Base-by-base conservation (phyloP, 2,329 filamentous ascomycete species). In the Nemania diffusa region DNA sequence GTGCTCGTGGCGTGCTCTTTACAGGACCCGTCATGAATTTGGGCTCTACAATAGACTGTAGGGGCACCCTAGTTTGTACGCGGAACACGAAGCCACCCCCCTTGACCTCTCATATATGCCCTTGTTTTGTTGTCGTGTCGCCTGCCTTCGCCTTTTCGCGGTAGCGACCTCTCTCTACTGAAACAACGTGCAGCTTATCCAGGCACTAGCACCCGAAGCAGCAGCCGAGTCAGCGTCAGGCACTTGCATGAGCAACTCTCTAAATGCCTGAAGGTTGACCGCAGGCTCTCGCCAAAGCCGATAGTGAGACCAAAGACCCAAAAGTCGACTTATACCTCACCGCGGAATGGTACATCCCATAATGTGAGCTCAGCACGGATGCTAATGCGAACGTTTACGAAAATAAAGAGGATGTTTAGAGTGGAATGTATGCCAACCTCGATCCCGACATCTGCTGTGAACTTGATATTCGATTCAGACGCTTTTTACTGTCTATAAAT, bases 271-370 rank as follows among this genome's bases (percentile, higher is more conserved):
- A n/a, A 42, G 40, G 40, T 42, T 42, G 40, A 42, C 11, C 29
- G 29, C 29, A 13, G 17, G 17, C 40, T 42, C 40, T 42, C 40
- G 20, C 53, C 53, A 20, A 57, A 57, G 9, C 24, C n/a, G n/a
- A 57, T 22, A 3, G 17, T 57, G 20, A 57, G 44, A 7, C n/a
- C 22, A 27, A 44, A 22, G 8, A 57, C 22, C n/a, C 20, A 57
- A 27, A 57, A 44, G 22, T 57, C 53, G 53, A 57, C 53, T 5
- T 44, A 24, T 9, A 57, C 53, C 9, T 26, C n/a, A 7, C 53
- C 53, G 5, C 32, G 5, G 34, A 57, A 22, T 11, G 53, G 53
- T 27, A 17, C 4, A 5, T 40, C 55, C 17, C 26, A 27, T 5
- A 57, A 17, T 17, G 20, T 29, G 6, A 57, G 26, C 11, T 40